Percentiles rank a stretch among this genome's conserved stretches.
Evolutionary conservation across 1,139 yeast genomes (phyloP).

Genomic region (Suhomyces coccinellae): DNA sequence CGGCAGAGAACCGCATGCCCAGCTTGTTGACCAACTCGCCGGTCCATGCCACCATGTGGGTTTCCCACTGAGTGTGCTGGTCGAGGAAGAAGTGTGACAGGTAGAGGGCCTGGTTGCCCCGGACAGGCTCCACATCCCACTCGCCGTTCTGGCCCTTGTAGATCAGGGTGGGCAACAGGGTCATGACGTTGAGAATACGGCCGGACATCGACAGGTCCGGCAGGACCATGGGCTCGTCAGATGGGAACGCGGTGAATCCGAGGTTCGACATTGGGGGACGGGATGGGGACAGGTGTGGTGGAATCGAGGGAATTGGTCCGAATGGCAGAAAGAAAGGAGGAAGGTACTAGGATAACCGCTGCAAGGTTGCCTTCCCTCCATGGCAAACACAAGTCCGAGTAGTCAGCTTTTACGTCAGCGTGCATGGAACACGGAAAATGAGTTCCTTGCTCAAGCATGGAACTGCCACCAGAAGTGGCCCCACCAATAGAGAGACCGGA

Average conservation of each 20-base stretch:
- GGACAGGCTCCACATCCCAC: conserved; percentile 62
- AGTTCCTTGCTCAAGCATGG: not conserved
- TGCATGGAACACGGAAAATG: not conserved
- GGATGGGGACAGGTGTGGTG: not conserved
- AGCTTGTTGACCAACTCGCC: conserved; percentile 68
- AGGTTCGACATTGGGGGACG: conserved; percentile 10
- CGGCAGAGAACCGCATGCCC: conserved; percentile 20
- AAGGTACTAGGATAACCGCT: not conserved
- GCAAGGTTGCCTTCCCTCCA: conserved; percentile 1
- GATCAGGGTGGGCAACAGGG: conserved; percentile 67
- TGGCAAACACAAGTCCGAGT: conserved; percentile 1
- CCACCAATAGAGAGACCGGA: not conserved
- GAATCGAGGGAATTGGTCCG: not conserved
- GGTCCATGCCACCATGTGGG: conserved; percentile 91
- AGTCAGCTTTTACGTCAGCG: conserved; percentile 3
- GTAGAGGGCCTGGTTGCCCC: conserved; percentile 85
- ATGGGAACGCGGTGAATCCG: conserved; percentile 26
- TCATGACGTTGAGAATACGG: conserved; percentile 65
- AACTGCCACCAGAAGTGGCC: not conserved
- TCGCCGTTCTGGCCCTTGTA: conserved; percentile 34
- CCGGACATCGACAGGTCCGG: conserved; percentile 54
- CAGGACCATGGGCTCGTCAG: conserved; percentile 27
- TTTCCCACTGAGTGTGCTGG: conserved; percentile 77
- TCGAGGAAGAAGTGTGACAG: conserved; percentile 69
- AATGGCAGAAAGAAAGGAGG: not conserved